Conservation (phyloP, 768 basidiomycete genomes). For the Lenzites betulinus region DNA sequence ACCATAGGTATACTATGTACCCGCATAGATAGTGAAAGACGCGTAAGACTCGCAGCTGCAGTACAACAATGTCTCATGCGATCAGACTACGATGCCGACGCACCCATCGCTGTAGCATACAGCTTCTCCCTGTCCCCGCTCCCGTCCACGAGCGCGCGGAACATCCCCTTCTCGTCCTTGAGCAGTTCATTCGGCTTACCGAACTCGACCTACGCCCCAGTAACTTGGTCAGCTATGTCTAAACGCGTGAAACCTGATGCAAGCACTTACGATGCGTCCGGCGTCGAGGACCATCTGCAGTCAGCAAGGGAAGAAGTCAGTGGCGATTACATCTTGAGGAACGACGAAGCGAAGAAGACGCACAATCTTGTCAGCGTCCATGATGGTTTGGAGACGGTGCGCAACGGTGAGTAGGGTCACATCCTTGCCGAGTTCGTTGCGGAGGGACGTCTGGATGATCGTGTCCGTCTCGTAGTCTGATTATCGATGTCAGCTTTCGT, state of each 20-base stretch:
- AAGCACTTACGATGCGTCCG: conserved; percentile 39
- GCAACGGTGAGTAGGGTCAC: conserved; percentile 58
- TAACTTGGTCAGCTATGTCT: background rate
- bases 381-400: conserved; percentile 55
- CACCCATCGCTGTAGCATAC: conserved; percentile 30
- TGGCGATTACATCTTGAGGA: background rate
- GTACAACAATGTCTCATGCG: too few relatives aligned
- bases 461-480: conserved; percentile 56
- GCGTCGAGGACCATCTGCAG: conserved; percentile 45
- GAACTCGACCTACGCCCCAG: conserved; percentile 36
- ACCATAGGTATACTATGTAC: too few relatives aligned
- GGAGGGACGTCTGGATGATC: conserved; percentile 55
- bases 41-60: too few relatives aligned
- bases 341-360: background rate
- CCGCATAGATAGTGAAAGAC: too few relatives aligned
- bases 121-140: conserved; percentile 42
- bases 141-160: conserved; percentile 41
- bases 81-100: background rate
- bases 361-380: conserved; percentile 60
- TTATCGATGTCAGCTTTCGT: background rate
- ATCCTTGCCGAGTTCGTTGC: conserved; percentile 42
- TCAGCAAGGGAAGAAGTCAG: background rate
- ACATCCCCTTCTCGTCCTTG: conserved; percentile 35
- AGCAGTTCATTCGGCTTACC: conserved; percentile 48
- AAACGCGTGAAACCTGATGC: too few relatives aligned